Base-by-base conservation (phyloP, 2,329 filamentous ascomycete genomes). In the Xylaria sp. region DNA sequence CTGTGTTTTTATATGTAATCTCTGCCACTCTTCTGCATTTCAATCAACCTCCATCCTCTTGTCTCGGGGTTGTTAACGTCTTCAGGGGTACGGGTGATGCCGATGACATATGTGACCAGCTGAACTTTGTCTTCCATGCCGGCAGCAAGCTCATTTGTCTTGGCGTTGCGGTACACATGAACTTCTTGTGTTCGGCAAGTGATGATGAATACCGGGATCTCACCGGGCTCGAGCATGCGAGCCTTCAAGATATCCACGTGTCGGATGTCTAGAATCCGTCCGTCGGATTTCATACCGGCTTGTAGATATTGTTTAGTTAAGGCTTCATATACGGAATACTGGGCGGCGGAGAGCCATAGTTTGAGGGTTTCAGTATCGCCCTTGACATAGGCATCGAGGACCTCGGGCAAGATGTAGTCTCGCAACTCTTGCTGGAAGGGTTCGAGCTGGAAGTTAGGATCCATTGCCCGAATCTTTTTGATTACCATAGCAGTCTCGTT, bases 51-150 rank as follows among this genome's bases (percentile, higher is more conserved):
- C 96, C 96, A 99, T 39, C 96, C 96, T 78, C 94, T 89, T 12
- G 96, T 99, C 84, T 99, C 96, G 1, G 94, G 93, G 81, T 99
- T 98, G 85, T 91, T 95, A 74, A 98, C 95, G 75, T 99, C 96
- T 79, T 99, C 96, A 1, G 96, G 91, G 69, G 97, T 90, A 73
- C 96, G 88, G 3, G 96, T 99, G 69, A 99, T 92, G 76, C 96
- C 96, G 75, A 99, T 98, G 72, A 95, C 96, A 78, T 99, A 99
- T 1, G 96, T 98, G 74, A 99, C 96, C 75, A 97, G 90, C 83
- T 99, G 96, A 28, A 99, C 96, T 83, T 94, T 97, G 83, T 99
- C 96, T 82, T 99, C 96, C 94, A 98, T 98, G 52, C 96, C 96
- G 13, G 95, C 95, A 2, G 95, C 94, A 57, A 99, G 88, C 81